Evolutionary conservation across 495 filamentous ascomycete species (phyloP), one percentile per base, ranked within the genome.

Genomic region (Sphaerosporella brunnea): DNA sequence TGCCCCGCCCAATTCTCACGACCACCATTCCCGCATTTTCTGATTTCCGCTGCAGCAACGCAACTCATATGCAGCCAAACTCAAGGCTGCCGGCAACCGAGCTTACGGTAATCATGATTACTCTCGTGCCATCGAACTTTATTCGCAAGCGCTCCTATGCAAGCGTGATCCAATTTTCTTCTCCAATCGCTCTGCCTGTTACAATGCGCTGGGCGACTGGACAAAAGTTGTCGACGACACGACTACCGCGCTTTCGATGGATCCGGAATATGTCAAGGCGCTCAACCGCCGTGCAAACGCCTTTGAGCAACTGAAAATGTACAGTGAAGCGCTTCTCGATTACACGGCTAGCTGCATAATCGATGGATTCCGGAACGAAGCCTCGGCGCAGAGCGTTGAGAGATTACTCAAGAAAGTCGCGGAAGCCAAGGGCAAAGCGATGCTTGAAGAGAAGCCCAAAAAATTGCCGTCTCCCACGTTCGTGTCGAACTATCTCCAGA

Each of bases 291-390:
- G 90, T 58, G 90, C 90, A 34, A 92, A 84, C 60, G 90, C 90
- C 32, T 96, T 96, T 62, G 90, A 99, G 65, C 82, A 95, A 56
- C 70, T 90, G 3, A 78, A 75, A 43, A 81, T 79, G 61, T 93
- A 78, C 70, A 92, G 85, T 69, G 85, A 93, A 57, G 92, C 90
- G 38, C 77, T 99, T 18, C 73, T 99, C 24, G 90, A 99, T 64
- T 96, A 86, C 65, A 99, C 90, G 15, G 92, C 92, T 34, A 93
- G 85, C 70, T 99, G 90, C 68, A 99, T 99, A 57, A 93, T 99
- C 63, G 92, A 96, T 66, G 77, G 76, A 39, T 99, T 99, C 71
- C 75, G 77, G 62, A 95, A 90, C 64, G 81, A 93, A 54, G 66
- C 70, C 43, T 90, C 80, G 58, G 86, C 88, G 13, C 74, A 87